Conservation (phyloP, 345 rosid species). For the Brassica incana region DNA sequence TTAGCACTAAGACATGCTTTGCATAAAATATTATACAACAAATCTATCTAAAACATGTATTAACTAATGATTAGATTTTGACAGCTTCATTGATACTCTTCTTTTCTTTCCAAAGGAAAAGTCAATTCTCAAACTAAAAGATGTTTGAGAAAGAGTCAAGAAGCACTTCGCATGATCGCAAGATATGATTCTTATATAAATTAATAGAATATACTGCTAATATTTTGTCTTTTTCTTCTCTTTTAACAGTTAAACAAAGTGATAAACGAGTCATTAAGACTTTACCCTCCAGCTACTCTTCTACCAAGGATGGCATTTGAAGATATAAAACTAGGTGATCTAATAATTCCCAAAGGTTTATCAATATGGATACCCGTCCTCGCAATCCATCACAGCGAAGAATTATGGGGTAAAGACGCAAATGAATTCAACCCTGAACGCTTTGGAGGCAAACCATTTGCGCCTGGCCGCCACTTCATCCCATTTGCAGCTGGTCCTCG, state of each 20-base stretch:
- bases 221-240: background rate
- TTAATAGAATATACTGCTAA: constrained; percentile 18
- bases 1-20: constrained; percentile 40
- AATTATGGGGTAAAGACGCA: constrained; percentile 89
- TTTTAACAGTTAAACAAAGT: constrained; percentile 76
- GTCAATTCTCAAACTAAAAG: constrained; percentile 29
- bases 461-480: constrained; percentile 64
- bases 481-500: constrained; percentile 85
- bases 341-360: constrained; percentile 82
- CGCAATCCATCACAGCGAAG: constrained; percentile 86
- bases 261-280: constrained; percentile 82
- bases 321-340: constrained; percentile 75
- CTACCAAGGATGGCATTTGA: constrained; percentile 94
- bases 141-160: constrained; percentile 40
- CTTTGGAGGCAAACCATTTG: constrained; percentile 57
- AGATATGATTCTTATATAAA: constrained; percentile 26
- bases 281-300: constrained; percentile 89
- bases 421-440: constrained; percentile 86
- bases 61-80: constrained; percentile 36
- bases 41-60: constrained; percentile 25
- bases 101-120: constrained; percentile 16
- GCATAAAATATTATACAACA: constrained; percentile 17
- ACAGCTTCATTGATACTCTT: constrained; percentile 26
- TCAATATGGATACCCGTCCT: constrained; percentile 95
- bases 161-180: constrained; percentile 35